Evolutionary conservation across 805 yeast species (phyloP).

Genomic region (Candida coquimbonensis): DNA sequence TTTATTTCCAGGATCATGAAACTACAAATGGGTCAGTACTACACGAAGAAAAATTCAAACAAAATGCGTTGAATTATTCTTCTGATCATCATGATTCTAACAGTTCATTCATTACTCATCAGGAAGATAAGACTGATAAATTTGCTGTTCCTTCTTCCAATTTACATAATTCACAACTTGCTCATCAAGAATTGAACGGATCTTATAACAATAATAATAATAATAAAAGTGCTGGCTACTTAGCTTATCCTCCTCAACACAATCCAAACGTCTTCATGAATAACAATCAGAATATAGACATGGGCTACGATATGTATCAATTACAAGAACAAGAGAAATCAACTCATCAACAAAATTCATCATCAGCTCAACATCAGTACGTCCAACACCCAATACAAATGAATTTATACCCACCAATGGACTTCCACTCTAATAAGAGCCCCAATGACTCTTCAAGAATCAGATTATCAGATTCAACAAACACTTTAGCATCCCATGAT

Average conservation of each 20-base stretch:
- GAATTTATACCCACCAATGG: constrained; percentile 10
- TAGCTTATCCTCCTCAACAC: constrained; percentile 2
- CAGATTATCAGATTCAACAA: constrained; percentile 27
- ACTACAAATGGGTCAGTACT: background rate
- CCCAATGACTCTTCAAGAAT: constrained; percentile 4
- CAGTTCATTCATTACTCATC: background rate
- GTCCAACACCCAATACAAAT: constrained; percentile 6
- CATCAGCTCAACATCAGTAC: background rate
- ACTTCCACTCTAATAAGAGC: constrained; percentile 2
- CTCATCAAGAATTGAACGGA: background rate
- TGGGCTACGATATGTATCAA: constrained; percentile 23
- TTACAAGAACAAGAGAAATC: constrained; percentile 6
- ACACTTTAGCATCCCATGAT: constrained; percentile 27
- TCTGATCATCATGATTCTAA: background rate
- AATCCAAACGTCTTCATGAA: constrained; percentile 25
- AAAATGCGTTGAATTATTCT: background rate
- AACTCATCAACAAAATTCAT: background rate
- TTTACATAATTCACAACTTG: background rate
- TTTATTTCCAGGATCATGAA: constrained; percentile 11
- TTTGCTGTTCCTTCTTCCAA: constrained; percentile 4
- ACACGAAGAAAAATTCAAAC: constrained; percentile 10
- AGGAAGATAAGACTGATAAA: constrained; percentile 1
- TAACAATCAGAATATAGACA: constrained; percentile 5
- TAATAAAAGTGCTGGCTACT: background rate
- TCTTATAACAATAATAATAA: background rate